These are phyloP conservation scores for Sphaerosporella brunnea DNA, from an alignment of 495 filamentous ascomycete species.

Conservation along the genomic window DNA sequence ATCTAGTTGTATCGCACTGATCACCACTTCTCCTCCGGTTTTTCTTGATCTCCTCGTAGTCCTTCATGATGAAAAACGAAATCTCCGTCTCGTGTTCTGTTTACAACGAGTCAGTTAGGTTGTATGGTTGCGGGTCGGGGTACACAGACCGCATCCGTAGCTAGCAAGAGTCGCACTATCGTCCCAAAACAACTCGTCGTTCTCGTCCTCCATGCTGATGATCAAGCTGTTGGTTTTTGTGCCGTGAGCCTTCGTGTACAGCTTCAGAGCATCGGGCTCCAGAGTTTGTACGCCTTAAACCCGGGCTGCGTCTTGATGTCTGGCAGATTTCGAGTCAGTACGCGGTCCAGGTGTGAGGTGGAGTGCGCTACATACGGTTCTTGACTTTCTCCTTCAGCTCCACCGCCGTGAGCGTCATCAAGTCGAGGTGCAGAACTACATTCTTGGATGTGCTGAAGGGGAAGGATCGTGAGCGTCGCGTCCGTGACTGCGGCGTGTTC, in stretches of 20 bases:
- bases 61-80: conserved; percentile 24
- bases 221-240: conserved; percentile 27
- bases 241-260: conserved; percentile 26
- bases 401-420: conserved; percentile 20
- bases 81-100: conserved; percentile 27
- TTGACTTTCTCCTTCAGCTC: conserved; percentile 22
- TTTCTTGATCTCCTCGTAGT: conserved; percentile 24
- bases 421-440: conserved; percentile 22
- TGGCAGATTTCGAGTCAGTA: conserved; percentile 6
- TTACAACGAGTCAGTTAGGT: no score
- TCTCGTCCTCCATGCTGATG: conserved; percentile 26
- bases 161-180: conserved; percentile 17
- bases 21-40: conserved; percentile 17
- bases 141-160: conserved; percentile 20
- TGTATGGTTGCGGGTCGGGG: no score
- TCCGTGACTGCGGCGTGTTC: conserved; percentile 12
- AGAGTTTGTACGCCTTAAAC: conserved; percentile 24
- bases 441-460: conserved; percentile 25
- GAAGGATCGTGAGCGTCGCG: conserved; percentile 26
- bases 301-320: conserved; percentile 16
- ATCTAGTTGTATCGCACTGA: background rate
- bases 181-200: conserved; percentile 17
- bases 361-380: conserved; percentile 9
- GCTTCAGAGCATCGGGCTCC: conserved; percentile 22
- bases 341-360: background rate